phyloP scores from a whole-genome alignment of 257 asterid species.

The Craterostigma plantagineum region DNA sequence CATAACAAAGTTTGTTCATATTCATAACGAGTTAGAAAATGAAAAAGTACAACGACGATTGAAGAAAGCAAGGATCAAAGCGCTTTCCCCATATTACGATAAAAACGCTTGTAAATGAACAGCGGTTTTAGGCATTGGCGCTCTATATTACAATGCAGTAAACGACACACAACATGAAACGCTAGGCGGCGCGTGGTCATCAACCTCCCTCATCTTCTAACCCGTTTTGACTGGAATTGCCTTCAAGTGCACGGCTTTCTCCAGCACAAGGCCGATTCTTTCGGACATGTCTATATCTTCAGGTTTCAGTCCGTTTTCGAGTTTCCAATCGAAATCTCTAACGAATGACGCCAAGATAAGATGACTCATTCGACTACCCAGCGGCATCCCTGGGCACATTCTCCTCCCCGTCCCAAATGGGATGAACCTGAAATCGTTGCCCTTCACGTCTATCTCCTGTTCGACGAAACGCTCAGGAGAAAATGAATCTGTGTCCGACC shows the following conservation, averaged over 20 bases:
- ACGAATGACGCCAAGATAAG: slow-evolving; percentile 12
- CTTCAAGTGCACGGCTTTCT: slow-evolving; percentile 9
- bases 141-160: too few relatives aligned
- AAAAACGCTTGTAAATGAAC: too few relatives aligned
- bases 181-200: too few relatives aligned
- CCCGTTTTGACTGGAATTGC: slow-evolving; percentile 6
- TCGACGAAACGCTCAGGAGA: slow-evolving; percentile 15
- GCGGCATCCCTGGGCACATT: slow-evolving; percentile 12
- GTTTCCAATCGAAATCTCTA: slow-evolving; percentile 12
- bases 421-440: slow-evolving; percentile 11
- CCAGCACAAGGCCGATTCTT: slow-evolving; percentile 8
- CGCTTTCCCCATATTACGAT: too few relatives aligned
- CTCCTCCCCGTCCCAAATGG: slow-evolving; percentile 13
- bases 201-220: too few relatives aligned
- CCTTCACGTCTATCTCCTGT: slow-evolving; percentile 3
- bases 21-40: too few relatives aligned
- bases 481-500: slow-evolving; percentile 10
- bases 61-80: too few relatives aligned
- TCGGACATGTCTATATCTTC: slow-evolving; percentile 14
- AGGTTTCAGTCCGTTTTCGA: slow-evolving; percentile 4
- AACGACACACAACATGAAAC: too few relatives aligned
- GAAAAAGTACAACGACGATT: too few relatives aligned
- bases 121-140: too few relatives aligned
- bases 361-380: slow-evolving; percentile 13
- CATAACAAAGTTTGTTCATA: too few relatives aligned